Conservation (phyloP, 177 flowering plant species). For the Tripterygium wilfordii region DNA sequence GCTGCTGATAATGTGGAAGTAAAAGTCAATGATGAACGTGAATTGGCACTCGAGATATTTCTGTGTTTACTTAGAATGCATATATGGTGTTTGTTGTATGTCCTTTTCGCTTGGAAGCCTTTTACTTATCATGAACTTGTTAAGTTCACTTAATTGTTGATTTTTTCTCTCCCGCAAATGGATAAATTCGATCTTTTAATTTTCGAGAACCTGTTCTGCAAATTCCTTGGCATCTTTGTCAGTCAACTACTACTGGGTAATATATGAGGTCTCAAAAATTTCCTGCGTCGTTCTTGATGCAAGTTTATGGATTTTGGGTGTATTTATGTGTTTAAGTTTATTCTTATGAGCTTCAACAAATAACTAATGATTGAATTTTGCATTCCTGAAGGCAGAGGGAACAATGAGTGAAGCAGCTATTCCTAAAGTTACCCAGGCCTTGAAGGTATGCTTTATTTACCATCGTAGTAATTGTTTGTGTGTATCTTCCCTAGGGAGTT, state of each 20-base stretch:
- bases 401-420: conserved; percentile 64
- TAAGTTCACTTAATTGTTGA: no score
- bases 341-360: background rate
- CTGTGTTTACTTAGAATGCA: no score
- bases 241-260: no score
- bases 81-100: background rate
- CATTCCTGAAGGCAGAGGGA: conserved; percentile 77
- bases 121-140: no score
- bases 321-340: background rate
- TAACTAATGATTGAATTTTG: background rate
- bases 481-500: no score
- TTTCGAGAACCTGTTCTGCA: no score
- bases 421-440: conserved; percentile 55
- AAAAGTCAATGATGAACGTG: background rate
- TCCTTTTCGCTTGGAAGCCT: no score
- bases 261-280: no score
- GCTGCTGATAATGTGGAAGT: background rate
- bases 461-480: background rate
- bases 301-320: background rate
- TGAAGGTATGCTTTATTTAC: conserved; percentile 47
- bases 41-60: background rate
- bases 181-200: no score
- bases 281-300: no score
- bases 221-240: no score
- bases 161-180: no score